Evolutionary conservation across 129 eudicot species (phyloP).

Genomic region (Rutidosis leptorrhynchoides): DNA sequence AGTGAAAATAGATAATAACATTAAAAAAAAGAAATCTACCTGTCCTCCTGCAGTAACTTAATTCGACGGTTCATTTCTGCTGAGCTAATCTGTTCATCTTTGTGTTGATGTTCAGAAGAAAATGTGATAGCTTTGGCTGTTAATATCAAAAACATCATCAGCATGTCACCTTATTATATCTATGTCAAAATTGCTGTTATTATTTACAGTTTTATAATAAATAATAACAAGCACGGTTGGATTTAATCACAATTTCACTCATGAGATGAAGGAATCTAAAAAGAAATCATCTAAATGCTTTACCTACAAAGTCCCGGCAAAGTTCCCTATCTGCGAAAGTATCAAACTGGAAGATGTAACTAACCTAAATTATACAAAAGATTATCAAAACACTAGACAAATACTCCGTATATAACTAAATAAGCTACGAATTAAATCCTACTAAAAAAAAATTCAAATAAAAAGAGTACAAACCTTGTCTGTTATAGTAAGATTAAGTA

Average conservation of each 20-base stretch:
- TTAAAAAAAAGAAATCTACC: conserved; percentile 35
- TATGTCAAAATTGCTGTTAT: not conserved
- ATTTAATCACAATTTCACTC: conserved; percentile 5
- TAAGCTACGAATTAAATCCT: not conserved
- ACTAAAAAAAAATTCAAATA: not conserved
- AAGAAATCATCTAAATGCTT: conserved; percentile 22
- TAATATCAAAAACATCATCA: conserved; percentile 21
- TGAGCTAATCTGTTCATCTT: conserved; percentile 59
- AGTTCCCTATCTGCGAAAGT: conserved; percentile 74
- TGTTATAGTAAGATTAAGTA: conserved; percentile 58
- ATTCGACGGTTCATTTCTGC: conserved; percentile 78
- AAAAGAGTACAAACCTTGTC: conserved; percentile 45
- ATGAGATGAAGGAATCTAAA: not conserved
- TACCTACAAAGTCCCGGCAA: conserved; percentile 85
- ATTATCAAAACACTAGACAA: not conserved
- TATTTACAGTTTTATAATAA: not conserved
- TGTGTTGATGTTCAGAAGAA: conserved; percentile 38
- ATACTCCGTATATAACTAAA: not conserved
- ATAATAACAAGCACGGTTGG: not conserved
- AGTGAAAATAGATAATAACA: not conserved
- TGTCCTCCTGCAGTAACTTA: conserved; percentile 71
- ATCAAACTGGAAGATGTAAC: conserved; percentile 75
- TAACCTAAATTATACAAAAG: conserved; percentile 42
- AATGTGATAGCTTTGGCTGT: conserved; percentile 58
- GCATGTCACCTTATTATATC: not conserved